phyloP scores from a whole-genome alignment of 768 basidiomycete genomes.

The Mycena olivaceomarginata region DNA sequence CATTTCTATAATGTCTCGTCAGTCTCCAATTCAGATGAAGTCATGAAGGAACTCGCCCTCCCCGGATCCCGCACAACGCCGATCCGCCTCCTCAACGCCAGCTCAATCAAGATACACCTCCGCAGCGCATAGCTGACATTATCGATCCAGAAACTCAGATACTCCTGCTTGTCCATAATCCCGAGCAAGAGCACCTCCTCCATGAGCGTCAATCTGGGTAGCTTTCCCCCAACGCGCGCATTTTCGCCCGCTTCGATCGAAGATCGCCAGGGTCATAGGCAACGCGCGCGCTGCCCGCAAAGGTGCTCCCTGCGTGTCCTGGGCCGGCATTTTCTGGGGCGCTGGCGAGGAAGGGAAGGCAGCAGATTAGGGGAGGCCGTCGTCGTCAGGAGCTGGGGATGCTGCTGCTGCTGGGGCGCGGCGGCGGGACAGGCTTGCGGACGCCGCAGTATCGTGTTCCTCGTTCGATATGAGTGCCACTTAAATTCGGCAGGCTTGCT shows the following conservation, averaged over 20 bases:
- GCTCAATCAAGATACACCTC: slow-evolving; percentile 80
- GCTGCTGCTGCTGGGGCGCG: too few species aligned
- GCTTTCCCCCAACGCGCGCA: too few species aligned
- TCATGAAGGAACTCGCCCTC: slow-evolving; percentile 9
- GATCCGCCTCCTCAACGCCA: slow-evolving; percentile 96
- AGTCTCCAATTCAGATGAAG: background rate
- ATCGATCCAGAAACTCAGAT: background rate
- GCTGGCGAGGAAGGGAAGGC: too few species aligned
- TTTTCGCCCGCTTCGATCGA: too few species aligned
- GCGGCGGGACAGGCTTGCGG: background rate
- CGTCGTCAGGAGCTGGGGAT: too few species aligned
- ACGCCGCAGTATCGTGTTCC: background rate
- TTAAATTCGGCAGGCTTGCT: background rate
- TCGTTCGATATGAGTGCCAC: slow-evolving; percentile 1
- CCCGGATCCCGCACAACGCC: slow-evolving; percentile 89
- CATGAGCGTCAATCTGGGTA: slow-evolving; percentile 67
- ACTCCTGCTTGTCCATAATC: slow-evolving; percentile 68
- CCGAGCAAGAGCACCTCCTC: slow-evolving; percentile 94
- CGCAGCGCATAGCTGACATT: background rate
- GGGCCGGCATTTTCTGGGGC: too few species aligned
- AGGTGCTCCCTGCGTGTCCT: too few species aligned
- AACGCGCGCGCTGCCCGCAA: too few species aligned
- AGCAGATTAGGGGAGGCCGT: too few species aligned
- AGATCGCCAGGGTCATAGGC: too few species aligned
- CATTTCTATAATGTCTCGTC: too few species aligned